phyloP scores from a whole-genome alignment of 2,329 filamentous ascomycete species.

The Biscogniauxia marginata region DNA sequence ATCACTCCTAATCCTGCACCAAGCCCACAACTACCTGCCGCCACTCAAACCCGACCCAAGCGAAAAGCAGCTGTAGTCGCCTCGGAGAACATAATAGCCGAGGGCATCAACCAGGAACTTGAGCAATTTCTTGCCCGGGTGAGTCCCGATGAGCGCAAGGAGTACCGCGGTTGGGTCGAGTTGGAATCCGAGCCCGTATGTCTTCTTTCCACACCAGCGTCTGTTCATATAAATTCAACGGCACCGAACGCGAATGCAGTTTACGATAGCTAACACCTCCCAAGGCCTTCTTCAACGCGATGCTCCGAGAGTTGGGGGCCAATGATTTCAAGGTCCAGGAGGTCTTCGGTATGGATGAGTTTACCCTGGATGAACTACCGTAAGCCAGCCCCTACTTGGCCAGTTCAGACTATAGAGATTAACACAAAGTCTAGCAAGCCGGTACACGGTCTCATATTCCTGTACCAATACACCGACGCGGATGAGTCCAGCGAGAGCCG shows the following conservation, averaged over 20 bases:
- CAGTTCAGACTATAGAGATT: conserved; percentile 15
- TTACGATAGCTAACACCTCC: conserved; percentile 13
- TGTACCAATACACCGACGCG: conserved; percentile 69
- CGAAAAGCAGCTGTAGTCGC: conserved; percentile 42
- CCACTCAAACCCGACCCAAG: conserved; percentile 39
- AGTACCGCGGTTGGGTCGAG: conserved; percentile 76
- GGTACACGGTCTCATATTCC: conserved; percentile 83
- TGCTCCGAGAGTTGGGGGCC: conserved; percentile 77
- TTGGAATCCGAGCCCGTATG: conserved; percentile 85
- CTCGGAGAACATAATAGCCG: conserved; percentile 30
- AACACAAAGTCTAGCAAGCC: conserved; percentile 54
- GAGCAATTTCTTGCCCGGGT: conserved; percentile 48
- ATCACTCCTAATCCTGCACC: conserved; percentile 16
- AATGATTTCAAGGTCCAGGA: conserved; percentile 72
- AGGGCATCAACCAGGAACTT: conserved; percentile 38
- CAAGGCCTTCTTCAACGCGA: conserved; percentile 81
- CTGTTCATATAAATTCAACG: too few species aligned
- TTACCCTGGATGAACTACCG: conserved; percentile 62
- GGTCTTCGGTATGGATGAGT: conserved; percentile 69
- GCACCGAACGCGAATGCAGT: neutral
- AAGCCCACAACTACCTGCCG: conserved; percentile 4
- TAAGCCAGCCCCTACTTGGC: conserved; percentile 38
- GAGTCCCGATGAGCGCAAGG: conserved; percentile 50
- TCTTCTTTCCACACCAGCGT: conserved; percentile 4
- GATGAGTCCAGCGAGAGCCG: conserved; percentile 49